Base-by-base conservation (phyloP, 495 filamentous ascomycete genomes). In the Xylaria palmicola region DNA sequence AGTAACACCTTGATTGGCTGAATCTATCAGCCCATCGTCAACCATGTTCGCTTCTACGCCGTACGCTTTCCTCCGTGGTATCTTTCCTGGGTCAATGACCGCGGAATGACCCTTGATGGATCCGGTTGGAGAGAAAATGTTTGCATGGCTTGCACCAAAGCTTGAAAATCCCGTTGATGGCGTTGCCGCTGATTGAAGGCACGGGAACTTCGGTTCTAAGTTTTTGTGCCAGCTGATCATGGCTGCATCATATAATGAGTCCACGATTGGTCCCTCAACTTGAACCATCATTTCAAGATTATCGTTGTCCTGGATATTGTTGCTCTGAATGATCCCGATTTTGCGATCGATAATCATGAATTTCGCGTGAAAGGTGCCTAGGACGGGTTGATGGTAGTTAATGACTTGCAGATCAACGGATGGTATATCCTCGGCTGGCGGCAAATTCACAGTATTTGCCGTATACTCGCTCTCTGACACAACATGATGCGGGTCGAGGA, bases 281-380 rank as follows among this genome's bases (percentile, higher is more conserved):
- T 89, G 87, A n/a, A 83, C 74, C 79, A 91, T 83, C 90, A 93
- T 93, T 74, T 91, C 88, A 43, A 90, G 37, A 61, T 91, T 91
- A 61, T 89, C 86, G 56, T 89, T 90, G 60, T 90, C 88, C 76
- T 87, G 85, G 49, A 92, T 87, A 62, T 92, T 92, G 67, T 89
- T 90, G 74, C 88, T 91, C 71, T 87, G 84, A 3, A 91, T 62
- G 1, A 89, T 72, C 2, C 83, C 89, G 34, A 87, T 77, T 62
- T 81, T 81, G 3, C 89, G 79, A 68, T 93, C 90, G 7, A 93
- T 83, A 17, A 92, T 78, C 77, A 89, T 86, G 67, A 88, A 91
- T 63, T 93, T 93, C 54, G 85, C 76, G 71, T 93, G 89, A 40
- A 91, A 88, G 0, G 89, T 93, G 3, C 90, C 90, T 45, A 93